Percentiles rank a stretch among this genome's conserved stretches.
phyloP scores from a whole-genome alignment of 345 rosid species.

The Mercurialis annua region DNA sequence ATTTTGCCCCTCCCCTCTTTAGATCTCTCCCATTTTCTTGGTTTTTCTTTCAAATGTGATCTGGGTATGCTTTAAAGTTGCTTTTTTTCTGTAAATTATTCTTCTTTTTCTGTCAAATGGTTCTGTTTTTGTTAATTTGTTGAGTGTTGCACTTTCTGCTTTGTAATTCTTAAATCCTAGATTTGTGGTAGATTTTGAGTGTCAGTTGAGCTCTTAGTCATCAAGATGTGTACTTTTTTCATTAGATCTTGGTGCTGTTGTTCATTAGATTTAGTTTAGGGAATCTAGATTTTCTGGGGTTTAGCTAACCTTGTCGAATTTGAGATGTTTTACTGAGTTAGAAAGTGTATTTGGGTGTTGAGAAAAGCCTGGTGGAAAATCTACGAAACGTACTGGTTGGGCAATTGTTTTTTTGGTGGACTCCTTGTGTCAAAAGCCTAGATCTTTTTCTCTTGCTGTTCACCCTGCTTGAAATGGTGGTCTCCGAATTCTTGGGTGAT shows the following conservation, averaged over 20 bases:
- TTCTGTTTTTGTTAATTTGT: neutral
- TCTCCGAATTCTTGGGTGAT: constrained; percentile 1
- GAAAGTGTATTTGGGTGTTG: neutral
- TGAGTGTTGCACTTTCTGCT: neutral
- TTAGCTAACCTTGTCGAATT: neutral
- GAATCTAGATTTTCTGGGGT: constrained; percentile 1
- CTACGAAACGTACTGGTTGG: neutral
- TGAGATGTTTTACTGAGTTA: neutral
- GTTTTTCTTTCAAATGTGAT: constrained; percentile 21
- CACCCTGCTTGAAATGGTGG: neutral
- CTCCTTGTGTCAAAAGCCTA: neutral
- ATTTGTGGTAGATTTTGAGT: constrained; percentile 1
- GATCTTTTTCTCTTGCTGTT: constrained; percentile 6
- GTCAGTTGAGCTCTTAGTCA: neutral
- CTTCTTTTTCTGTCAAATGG: neutral
- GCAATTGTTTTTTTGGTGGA: neutral
- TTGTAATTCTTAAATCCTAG: constrained; percentile 10
- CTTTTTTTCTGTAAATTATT: constrained; percentile 9
- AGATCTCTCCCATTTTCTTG: constrained; percentile 40
- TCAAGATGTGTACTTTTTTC: constrained; percentile 2
- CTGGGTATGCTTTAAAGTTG: constrained; percentile 23
- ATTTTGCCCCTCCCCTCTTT: constrained; percentile 10
- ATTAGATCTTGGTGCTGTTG: constrained; percentile 22
- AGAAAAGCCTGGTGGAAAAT: neutral
- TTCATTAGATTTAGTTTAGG: neutral